Evolutionary conservation across 108 stramenopile species (phyloP), one percentile per base, ranked within the genome.

Genomic region (Mayamaea pseudoterrestris): DNA sequence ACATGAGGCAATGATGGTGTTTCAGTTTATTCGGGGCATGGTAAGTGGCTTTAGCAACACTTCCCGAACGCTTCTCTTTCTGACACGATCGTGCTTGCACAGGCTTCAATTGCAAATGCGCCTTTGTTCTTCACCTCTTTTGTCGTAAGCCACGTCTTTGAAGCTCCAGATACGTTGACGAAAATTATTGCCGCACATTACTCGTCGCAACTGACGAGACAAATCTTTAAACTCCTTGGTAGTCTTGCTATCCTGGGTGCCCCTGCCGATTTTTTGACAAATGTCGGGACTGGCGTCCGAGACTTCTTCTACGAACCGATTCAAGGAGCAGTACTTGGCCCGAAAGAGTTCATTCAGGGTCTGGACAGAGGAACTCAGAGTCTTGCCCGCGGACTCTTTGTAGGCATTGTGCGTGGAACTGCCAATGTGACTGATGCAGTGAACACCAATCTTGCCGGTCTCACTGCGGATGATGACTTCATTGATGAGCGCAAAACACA

Each of bases 231-330:
- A 7, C 69, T 87, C 35, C 26, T 87, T 0, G 80, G 80, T 5
- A 78, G 73, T 52, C 52, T 87, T 14, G 80, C 71, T 24, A 82
- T 87, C 41, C 70, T 87, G 27, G 70, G 65, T 39, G 85, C 68
- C 16, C 85, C 85, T 2, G 85, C 78, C 8, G 85, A 87, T 39
- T 80, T 87, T 32, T 73, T 87, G 23, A 61, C 78, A n/a, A 87
- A 87, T 49, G 70, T 87, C 21, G 85, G 85, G 24, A 80, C 69
- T 24, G 85, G 85, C 27, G 85, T 87, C 35, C 58, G 71, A 11
- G 71, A 76, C 29, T 87, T 87, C 49, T 87, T 87, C 41, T 87
- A 87, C 43, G 85, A 80, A 45, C 80, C 84, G n/a, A 80, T 87
- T 21, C 62, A 87, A 29, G 84, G 80, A 21, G 64, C 79, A 16